phyloP scores from a whole-genome alignment of 345 rosid genomes.

The Conringia planisiliqua region DNA sequence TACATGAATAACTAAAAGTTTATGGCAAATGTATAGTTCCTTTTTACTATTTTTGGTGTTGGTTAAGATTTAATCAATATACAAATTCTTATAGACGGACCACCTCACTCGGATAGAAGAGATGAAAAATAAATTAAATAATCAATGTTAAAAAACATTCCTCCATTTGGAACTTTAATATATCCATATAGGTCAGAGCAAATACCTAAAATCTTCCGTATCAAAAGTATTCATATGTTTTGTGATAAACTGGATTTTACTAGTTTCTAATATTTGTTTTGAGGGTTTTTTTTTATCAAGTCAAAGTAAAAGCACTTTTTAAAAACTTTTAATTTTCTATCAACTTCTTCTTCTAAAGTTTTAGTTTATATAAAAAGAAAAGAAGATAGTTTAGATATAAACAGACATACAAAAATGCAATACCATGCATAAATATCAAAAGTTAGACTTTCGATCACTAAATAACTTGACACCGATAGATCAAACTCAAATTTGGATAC shows the following conservation, averaged over 20 bases:
- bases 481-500: too few relatives aligned
- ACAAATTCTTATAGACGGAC: not conserved
- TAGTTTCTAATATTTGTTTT: too few relatives aligned
- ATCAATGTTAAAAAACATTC: not conserved
- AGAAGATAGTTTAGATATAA: too few relatives aligned
- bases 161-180: not conserved
- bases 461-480: too few relatives aligned
- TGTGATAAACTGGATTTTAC: not conserved
- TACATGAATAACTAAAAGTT: not conserved
- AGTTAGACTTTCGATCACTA: not conserved
- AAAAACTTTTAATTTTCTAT: too few relatives aligned
- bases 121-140: not conserved
- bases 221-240: not conserved
- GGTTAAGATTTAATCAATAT: conserved; percentile 13
- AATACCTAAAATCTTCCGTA: not conserved
- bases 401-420: not conserved
- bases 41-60: conserved; percentile 16
- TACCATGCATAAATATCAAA: too few relatives aligned
- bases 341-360: too few relatives aligned
- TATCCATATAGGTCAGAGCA: not conserved
- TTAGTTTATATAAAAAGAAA: too few relatives aligned
- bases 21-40: not conserved
- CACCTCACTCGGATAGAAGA: not conserved
- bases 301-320: too few relatives aligned
- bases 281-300: too few relatives aligned